These are phyloP conservation scores for Diaporthe nobilis DNA, from an alignment of 2,329 filamentous ascomycete species.

Conservation along the genomic window DNA sequence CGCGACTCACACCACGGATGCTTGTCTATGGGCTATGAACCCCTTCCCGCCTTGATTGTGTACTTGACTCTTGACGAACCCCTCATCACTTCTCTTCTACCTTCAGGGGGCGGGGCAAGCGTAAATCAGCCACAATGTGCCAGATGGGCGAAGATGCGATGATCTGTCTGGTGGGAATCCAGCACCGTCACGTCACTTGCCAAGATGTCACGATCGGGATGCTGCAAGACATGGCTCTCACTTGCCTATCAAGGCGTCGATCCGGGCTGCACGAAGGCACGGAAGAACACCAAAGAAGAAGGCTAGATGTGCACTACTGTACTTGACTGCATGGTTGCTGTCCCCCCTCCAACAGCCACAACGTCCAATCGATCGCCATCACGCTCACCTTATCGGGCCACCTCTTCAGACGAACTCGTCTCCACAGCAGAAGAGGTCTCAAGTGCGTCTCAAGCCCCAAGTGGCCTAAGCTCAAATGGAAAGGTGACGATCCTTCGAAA, in stretches of 20 bases:
- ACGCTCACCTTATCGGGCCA: constrained; percentile 29
- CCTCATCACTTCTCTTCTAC: background rate
- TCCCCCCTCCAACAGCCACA: constrained; percentile 5
- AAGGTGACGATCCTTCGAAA: constrained; percentile 28
- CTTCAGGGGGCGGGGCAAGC: constrained; percentile 6
- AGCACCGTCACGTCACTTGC: background rate
- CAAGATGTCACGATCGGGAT: constrained; percentile 19
- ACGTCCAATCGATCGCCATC: constrained; percentile 26
- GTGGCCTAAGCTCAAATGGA: constrained; percentile 27
- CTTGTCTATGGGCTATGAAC: background rate
- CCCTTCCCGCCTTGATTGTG: background rate
- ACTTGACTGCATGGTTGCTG: constrained; percentile 10
- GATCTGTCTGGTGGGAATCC: constrained; percentile 12
- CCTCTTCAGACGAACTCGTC: constrained; percentile 30
- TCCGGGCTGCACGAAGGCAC: constrained; percentile 14
- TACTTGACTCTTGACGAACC: constrained; percentile 6
- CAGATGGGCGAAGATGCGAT: background rate
- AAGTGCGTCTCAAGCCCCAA: constrained; percentile 30
- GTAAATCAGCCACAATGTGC: constrained; percentile 12
- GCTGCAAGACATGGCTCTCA: background rate
- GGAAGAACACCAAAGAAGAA: constrained; percentile 31
- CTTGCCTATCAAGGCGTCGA: constrained; percentile 26
- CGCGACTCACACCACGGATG: constrained; percentile 21
- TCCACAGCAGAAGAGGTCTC: constrained; percentile 31
- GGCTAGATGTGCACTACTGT: background rate